Conservation (phyloP, 2,329 filamentous ascomycete species). For the Diplodia intermedia region DNA sequence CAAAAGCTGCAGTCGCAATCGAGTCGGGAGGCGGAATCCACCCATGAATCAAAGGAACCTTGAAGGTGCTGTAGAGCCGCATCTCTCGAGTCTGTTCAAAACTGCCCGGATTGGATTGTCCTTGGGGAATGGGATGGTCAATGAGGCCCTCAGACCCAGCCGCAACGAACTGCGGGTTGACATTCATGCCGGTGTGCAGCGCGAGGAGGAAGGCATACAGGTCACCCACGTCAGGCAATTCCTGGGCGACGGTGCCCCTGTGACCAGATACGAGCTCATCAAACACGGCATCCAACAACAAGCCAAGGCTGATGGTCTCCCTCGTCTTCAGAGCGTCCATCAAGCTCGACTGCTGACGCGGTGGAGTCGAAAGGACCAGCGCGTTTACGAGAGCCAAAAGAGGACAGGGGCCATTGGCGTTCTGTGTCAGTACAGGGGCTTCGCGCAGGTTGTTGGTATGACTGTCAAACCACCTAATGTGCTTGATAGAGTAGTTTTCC, state of each 20-base stretch:
- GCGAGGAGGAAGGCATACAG: constrained; percentile 87
- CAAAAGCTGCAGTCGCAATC: constrained; percentile 71
- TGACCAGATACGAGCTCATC: constrained; percentile 88
- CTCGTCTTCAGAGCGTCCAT: constrained; percentile 78
- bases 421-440: constrained; percentile 91
- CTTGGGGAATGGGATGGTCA: constrained; percentile 36
- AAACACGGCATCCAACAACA: constrained; percentile 87
- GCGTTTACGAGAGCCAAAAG: constrained; percentile 93
- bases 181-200: constrained; percentile 96
- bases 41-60: constrained; percentile 86
- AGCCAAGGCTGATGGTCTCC: constrained; percentile 85
- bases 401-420: constrained; percentile 92
- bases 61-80: constrained; percentile 88
- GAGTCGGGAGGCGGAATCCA: constrained; percentile 80
- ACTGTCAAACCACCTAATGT: constrained; percentile 81
- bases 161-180: constrained; percentile 83
- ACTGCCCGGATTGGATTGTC: constrained; percentile 63
- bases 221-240: constrained; percentile 84
- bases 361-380: constrained; percentile 79
- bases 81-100: constrained; percentile 91
- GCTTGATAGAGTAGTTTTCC: constrained; percentile 93
- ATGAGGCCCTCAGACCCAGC: constrained; percentile 48
- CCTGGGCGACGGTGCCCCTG: constrained; percentile 66
- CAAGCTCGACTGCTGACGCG: constrained; percentile 70
- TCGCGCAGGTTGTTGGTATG: constrained; percentile 67